Base-by-base conservation (phyloP, 306 rosid genomes). In the Albizia julibrissin region DNA sequence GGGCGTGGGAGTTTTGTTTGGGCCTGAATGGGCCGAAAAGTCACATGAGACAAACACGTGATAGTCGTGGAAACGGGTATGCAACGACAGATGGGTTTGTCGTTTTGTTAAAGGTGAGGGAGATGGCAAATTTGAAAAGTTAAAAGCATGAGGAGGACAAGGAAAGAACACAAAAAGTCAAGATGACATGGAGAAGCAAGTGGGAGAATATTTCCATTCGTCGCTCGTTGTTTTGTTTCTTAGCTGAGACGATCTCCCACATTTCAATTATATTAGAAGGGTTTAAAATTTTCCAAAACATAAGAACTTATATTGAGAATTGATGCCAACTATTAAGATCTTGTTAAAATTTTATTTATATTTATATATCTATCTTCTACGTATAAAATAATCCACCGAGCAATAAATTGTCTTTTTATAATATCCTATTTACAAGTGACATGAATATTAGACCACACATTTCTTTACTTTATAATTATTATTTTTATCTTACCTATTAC, bases 21-120 rank as follows among this genome's bases (percentile, higher is more conserved):
- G 74, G 74, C 74, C 24, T 40, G 50, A 11, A 69, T 69, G 74
- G 74, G 74, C 74, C 50, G 52, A 15, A 26, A 26, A 61, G 26
- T 3, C 50, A n/a, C 31, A 69, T 39, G 26, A 69, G 75, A 70
- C 75, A 70, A 22, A 56, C 75, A 70, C 75, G 75, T 70, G 75
- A 70, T 29, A 70, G n/a, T n/a, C n/a, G 14, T 40, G 74, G 10
- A 13, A 69, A 4, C 40, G 31, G 33, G 52, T 6, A 43, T 12
- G 75, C 75, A 22, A 12, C 5, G 33, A 12, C 14, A 3, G 6
- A 42, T 5, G 10, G 14, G 33, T 12, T 70, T 43, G 75, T 70
- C 75, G 56, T 70, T 70, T n/a, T 43, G 75, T 16, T 2, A 13
- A 49, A 2, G 5, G 21, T 52, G 26, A n/a, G 18, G 56, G 1